Conservation (phyloP, 306 rosid species). For the Albizia julibrissin region DNA sequence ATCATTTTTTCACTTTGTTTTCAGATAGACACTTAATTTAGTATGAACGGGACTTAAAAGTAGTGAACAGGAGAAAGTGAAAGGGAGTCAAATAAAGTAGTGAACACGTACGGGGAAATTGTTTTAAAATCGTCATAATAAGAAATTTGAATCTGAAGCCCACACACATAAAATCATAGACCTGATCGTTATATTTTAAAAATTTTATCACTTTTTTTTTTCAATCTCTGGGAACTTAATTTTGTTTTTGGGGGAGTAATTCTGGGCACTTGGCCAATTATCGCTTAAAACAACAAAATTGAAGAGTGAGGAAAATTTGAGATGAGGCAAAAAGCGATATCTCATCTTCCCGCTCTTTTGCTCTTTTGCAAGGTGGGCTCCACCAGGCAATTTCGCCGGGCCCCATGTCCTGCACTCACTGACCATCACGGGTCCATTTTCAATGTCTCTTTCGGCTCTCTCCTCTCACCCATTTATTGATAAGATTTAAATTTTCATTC, state of each 20-base stretch:
- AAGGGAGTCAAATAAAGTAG: not conserved
- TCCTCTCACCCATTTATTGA: not conserved
- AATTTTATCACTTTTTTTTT: not conserved
- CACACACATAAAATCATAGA: not conserved
- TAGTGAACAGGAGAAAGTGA: not conserved
- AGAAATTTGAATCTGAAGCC: constrained; percentile 3
- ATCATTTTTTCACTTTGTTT: too few relatives aligned
- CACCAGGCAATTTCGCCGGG: constrained; percentile 40
- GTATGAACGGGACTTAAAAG: not conserved
- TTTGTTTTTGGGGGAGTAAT: not conserved
- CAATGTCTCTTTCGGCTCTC: constrained; percentile 1
- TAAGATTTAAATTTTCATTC: not conserved
- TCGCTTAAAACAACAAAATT: constrained; percentile 6
- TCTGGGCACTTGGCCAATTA: not conserved
- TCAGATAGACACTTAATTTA: too few relatives aligned
- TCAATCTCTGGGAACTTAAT: not conserved
- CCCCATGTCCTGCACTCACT: constrained; percentile 32
- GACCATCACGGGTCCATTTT: constrained; percentile 12
- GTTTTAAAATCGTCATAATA: not conserved
- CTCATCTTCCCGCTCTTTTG: not conserved
- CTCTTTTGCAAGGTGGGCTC: constrained; percentile 17
- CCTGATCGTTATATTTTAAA: not conserved
- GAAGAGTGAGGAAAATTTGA: constrained; percentile 41
- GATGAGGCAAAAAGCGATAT: not conserved
- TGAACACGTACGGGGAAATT: not conserved